Conservation (phyloP, 2,329 filamentous ascomycete species). For the Corinectria fuckeliana region DNA sequence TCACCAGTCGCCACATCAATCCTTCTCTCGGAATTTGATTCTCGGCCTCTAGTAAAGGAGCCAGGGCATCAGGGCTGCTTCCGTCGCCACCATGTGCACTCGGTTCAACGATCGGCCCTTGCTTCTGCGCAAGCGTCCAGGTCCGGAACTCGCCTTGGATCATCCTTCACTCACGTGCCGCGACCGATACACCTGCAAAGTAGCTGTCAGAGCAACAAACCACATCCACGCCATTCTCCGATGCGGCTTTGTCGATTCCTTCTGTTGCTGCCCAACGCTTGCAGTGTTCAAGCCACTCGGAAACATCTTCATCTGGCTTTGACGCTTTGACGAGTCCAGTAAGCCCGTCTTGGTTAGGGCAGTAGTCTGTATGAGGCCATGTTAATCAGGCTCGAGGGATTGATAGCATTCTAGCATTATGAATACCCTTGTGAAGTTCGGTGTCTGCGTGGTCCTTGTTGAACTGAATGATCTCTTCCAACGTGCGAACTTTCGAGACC, state of each 20-base stretch:
- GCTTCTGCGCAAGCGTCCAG: not conserved
- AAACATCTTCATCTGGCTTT: not conserved
- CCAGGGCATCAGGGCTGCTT: too few relatives aligned
- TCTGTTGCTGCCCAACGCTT: not conserved
- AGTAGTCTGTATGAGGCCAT: not conserved
- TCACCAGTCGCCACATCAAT: conserved; percentile 7
- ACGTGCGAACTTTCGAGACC: not conserved
- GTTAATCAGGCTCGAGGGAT: not conserved
- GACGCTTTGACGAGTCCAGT: not conserved
- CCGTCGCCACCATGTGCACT: too few relatives aligned
- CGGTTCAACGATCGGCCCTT: not conserved
- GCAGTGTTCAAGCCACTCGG: not conserved
- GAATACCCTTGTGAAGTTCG: not conserved
- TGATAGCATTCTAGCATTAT: not conserved
- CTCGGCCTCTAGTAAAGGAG: not conserved
- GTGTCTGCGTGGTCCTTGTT: not conserved
- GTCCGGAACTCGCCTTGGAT: not conserved
- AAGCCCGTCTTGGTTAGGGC: not conserved
- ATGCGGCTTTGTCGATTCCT: not conserved
- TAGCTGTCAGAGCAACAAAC: too few relatives aligned
- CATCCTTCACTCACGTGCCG: not conserved
- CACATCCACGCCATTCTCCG: too few relatives aligned
- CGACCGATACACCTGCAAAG: not conserved
- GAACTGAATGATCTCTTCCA: not conserved
- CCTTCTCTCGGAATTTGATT: not conserved